Conservation (phyloP, 257 asterid genomes). For the Solanum stenotomum region DNA sequence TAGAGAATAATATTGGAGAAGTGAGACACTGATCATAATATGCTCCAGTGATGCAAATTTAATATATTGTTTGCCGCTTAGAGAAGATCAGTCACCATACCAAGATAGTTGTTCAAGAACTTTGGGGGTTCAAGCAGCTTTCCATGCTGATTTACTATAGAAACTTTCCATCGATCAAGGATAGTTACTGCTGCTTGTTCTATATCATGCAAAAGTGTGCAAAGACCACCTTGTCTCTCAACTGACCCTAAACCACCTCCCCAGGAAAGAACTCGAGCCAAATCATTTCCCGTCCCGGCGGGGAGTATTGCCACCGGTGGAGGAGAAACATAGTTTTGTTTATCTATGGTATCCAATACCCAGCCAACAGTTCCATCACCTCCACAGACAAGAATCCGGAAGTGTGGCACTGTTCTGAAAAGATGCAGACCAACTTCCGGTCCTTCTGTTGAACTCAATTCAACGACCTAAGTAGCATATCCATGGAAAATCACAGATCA, state of each 20-base stretch:
- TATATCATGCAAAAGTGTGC: slow-evolving; percentile 69
- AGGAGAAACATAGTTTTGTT: slow-evolving; percentile 88
- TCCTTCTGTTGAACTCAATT: slow-evolving; percentile 80
- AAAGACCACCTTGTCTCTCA: slow-evolving; percentile 98
- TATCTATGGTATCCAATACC: slow-evolving; percentile 84
- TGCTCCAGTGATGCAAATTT: background rate
- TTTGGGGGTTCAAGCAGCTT: slow-evolving; percentile 52
- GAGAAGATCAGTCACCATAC: slow-evolving; percentile 31
- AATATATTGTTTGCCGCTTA: background rate
- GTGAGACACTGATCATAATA: background rate
- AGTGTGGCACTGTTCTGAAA: slow-evolving; percentile 82
- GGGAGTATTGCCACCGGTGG: slow-evolving; percentile 99
- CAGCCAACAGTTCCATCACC: slow-evolving; percentile 99
- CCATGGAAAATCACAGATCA: slow-evolving; percentile 2
- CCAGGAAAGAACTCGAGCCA: slow-evolving; percentile 97
- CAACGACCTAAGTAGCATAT: slow-evolving; percentile 42
- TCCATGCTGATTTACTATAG: slow-evolving; percentile 59
- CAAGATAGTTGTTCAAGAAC: slow-evolving; percentile 94
- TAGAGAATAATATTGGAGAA: background rate
- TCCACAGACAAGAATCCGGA: slow-evolving; percentile 88
- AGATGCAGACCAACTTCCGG: slow-evolving; percentile 89
- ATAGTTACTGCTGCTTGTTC: slow-evolving; percentile 98
- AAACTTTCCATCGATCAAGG: slow-evolving; percentile 93
- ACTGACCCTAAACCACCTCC: slow-evolving; percentile 97
- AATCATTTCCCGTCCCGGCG: slow-evolving; percentile 98